Conservation (phyloP, 305 asterid species). For the Solanum hybrid region DNA sequence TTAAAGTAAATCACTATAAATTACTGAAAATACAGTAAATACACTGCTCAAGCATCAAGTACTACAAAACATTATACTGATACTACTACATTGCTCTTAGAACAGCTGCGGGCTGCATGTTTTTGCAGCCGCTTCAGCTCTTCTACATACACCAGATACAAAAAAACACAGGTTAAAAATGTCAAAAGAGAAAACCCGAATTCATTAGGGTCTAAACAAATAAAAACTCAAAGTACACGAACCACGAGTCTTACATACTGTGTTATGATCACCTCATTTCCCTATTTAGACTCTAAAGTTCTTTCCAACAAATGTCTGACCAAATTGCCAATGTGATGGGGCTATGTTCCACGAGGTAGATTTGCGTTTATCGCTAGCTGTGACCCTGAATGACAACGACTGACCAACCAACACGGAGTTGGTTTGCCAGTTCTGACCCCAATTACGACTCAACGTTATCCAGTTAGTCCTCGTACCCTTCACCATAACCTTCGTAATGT, state of each 20-base stretch:
- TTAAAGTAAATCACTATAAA: not conserved
- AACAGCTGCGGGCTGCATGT: conserved; percentile 35
- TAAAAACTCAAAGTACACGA: not conserved
- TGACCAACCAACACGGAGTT: conserved; percentile 48
- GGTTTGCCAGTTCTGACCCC: conserved; percentile 93
- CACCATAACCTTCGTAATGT: conserved; percentile 13
- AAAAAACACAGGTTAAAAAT: not conserved
- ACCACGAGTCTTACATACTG: not conserved
- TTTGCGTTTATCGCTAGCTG: conserved; percentile 57
- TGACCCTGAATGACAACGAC: conserved; percentile 58
- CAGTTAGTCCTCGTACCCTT: conserved; percentile 42
- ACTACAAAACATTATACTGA: not conserved
- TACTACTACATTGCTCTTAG: not conserved
- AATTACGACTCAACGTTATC: conserved; percentile 68
- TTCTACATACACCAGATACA: not conserved
- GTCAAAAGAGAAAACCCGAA: not conserved
- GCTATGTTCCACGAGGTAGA: conserved; percentile 75
- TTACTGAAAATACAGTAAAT: not conserved
- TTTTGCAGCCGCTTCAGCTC: conserved; percentile 36
- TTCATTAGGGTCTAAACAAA: not conserved
- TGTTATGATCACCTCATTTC: not conserved
- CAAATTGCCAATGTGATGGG: conserved; percentile 65
- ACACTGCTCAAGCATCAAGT: not conserved
- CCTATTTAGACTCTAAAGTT: conserved; percentile 54
- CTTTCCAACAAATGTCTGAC: conserved; percentile 76